A percentile compares a stretch with the other conserved stretches of the same genome.
Conservation (phyloP, 169 alveolate genomes). For the Sarcocystis neurona region DNA sequence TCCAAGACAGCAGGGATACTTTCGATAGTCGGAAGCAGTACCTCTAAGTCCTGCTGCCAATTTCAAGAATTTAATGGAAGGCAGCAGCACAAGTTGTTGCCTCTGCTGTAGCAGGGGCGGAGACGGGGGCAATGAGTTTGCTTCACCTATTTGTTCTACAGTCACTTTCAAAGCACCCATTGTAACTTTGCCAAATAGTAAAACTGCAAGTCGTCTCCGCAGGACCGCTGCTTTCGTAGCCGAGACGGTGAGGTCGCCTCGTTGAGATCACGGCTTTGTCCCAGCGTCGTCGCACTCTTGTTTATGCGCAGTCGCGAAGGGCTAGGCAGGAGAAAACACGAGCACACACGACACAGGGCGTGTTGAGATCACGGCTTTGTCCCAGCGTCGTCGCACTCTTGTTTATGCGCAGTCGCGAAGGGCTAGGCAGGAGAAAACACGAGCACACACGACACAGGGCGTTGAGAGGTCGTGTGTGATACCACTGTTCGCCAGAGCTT, state of each 20-base stretch:
- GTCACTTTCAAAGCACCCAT: slow-evolving; percentile 9
- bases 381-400: too few species aligned
- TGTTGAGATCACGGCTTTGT: too few species aligned
- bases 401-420: too few species aligned
- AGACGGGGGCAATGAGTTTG: background rate
- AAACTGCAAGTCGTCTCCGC: background rate
- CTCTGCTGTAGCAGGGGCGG: background rate
- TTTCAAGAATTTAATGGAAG: too few species aligned
- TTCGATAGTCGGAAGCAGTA: too few species aligned
- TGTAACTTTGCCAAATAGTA: background rate
- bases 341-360: too few species aligned
- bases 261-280: background rate
- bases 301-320: background rate
- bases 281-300: background rate
- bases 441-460: background rate
- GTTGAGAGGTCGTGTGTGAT: background rate
- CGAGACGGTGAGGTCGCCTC: background rate
- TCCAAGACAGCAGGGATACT: too few species aligned
- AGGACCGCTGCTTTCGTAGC: background rate
- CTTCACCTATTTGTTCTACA: background rate
- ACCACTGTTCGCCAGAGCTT: background rate
- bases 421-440: too few species aligned
- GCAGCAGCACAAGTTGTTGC: too few species aligned
- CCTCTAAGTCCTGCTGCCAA: too few species aligned
- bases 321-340: background rate